phyloP scores from a whole-genome alignment of 169 alveolate genomes.

The Perkinsus marinus region DNA sequence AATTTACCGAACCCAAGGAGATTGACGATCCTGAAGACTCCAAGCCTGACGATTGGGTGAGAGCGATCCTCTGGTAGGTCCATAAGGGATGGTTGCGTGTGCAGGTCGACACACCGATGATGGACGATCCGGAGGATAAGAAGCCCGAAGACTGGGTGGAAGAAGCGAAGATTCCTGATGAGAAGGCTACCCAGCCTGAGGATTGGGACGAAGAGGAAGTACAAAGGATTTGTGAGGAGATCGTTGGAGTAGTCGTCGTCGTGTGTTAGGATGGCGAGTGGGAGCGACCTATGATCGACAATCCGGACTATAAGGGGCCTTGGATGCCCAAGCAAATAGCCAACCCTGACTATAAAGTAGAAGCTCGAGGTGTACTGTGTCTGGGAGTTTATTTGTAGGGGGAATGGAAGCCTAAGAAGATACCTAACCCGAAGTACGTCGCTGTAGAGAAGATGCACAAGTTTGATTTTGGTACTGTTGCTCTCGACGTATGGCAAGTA shows the following conservation, averaged over 20 bases:
- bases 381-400: neutral
- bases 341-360: slow-evolving; percentile 5
- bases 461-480: neutral
- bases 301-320: slow-evolving; percentile 25
- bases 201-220: slow-evolving; percentile 28
- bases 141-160: slow-evolving; percentile 34
- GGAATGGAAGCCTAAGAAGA: neutral
- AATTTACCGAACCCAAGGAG: slow-evolving; percentile 6
- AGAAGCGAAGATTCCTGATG: slow-evolving; percentile 16
- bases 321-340: slow-evolving; percentile 16
- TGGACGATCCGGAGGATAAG: slow-evolving; percentile 17
- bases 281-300: slow-evolving; percentile 22
- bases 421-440: neutral
- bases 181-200: slow-evolving; percentile 17
- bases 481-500: neutral
- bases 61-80: neutral
- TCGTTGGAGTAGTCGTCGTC: neutral
- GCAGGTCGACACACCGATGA: neutral
- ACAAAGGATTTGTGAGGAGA: neutral
- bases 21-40: slow-evolving; percentile 20
- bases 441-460: neutral
- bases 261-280: slow-evolving; percentile 19
- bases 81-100: neutral
- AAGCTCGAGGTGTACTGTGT: neutral
- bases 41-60: slow-evolving; percentile 27